Evolutionary conservation across 2,329 filamentous ascomycete genomes (phyloP).

Genomic region (Seiridium cupressi): DNA sequence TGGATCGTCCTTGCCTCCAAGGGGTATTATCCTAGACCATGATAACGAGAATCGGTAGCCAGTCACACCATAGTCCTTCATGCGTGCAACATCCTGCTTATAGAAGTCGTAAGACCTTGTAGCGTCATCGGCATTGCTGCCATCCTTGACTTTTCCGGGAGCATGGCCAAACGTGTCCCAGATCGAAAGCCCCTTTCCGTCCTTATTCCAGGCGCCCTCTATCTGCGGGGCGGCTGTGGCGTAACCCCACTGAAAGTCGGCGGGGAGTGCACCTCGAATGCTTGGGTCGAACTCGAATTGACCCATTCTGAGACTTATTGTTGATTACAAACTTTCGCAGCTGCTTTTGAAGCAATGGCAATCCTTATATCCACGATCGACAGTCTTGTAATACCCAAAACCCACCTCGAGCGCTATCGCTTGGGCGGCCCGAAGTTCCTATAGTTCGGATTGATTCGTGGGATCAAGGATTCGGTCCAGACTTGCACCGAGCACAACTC

Average conservation of each 20-base stretch:
- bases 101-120: constrained; percentile 37
- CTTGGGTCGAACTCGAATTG: constrained; percentile 20
- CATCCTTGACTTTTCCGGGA: constrained; percentile 35
- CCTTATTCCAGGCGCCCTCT: constrained; percentile 39
- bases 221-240: constrained; percentile 39
- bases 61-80: constrained; percentile 57
- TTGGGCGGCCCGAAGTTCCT: constrained; percentile 1
- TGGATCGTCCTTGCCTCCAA: constrained; percentile 61
- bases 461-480: not conserved
- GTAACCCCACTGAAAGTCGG: constrained; percentile 38
- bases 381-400: not conserved
- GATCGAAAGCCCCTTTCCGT: constrained; percentile 39
- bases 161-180: constrained; percentile 40
- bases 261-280: constrained; percentile 25
- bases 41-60: constrained; percentile 64
- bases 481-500: not conserved
- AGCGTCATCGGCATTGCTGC: constrained; percentile 36
- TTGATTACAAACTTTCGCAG: no score
- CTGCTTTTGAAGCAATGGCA: no score
- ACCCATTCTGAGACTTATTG: not conserved
- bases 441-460: not conserved
- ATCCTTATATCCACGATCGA: not conserved
- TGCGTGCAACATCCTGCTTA: constrained; percentile 54
- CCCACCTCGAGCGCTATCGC: not conserved
- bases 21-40: constrained; percentile 64